Conservation (phyloP, 2,329 filamentous ascomycete genomes). For the Diaporthe ampelina region DNA sequence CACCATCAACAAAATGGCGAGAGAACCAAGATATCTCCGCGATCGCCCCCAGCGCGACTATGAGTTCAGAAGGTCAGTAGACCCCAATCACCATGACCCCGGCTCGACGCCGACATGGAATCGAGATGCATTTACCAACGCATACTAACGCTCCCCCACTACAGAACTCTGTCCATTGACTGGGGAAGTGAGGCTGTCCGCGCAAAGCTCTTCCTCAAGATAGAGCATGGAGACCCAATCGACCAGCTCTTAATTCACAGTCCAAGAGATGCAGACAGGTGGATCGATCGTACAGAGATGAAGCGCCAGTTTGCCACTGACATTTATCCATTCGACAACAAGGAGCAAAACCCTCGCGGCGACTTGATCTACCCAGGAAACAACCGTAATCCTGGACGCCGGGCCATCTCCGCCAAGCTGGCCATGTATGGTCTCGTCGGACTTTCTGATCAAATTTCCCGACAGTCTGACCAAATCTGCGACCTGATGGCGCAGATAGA, state of each 20-base stretch:
- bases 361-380: background rate
- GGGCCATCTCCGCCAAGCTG: background rate
- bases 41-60: background rate
- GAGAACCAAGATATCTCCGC: background rate
- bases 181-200: slow-evolving; percentile 14
- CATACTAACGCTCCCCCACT: background rate
- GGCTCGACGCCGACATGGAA: background rate
- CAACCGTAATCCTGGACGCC: background rate
- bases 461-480: background rate
- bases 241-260: background rate
- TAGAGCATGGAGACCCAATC: background rate
- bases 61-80: background rate
- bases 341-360: background rate
- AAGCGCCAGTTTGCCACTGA: background rate
- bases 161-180: background rate
- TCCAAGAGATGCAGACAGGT: fast-evolving
- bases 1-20: background rate
- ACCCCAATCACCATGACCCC: fast-evolving
- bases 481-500: background rate
- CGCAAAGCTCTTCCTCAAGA: background rate
- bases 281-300: background rate
- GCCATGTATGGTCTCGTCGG: background rate
- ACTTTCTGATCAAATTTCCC: background rate
- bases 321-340: background rate
- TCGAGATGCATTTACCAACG: too few species aligned